Evolutionary conservation across 139 green algal species (phyloP).

Genomic region (Chlorella vulgaris): DNA sequence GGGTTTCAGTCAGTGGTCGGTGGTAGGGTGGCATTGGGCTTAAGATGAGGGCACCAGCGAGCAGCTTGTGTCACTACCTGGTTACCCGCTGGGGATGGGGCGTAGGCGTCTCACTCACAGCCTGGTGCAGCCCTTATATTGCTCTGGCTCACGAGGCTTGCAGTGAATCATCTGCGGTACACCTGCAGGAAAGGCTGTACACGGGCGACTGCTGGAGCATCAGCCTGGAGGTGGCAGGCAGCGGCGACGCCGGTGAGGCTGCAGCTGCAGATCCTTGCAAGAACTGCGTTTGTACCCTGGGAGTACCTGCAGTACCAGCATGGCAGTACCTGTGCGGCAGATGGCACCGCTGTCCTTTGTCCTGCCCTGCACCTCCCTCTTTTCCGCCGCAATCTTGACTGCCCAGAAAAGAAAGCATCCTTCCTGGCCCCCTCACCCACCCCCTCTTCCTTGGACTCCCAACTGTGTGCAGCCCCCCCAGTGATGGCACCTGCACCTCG

Average conservation of each 20-base stretch:
- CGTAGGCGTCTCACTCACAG: no score
- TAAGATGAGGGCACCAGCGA: neutral
- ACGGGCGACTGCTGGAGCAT: slow-evolving; percentile 18
- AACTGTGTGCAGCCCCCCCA: neutral
- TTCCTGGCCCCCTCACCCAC: neutral
- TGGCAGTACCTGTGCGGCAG: no score
- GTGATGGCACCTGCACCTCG: neutral
- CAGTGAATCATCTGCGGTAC: neutral
- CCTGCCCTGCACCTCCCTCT: no score
- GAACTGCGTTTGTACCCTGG: neutral
- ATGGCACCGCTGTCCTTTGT: no score
- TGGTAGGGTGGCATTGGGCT: neutral
- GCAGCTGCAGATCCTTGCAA: neutral
- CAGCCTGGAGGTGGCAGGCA: neutral
- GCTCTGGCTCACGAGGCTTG: neutral
- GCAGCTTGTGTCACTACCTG: no score
- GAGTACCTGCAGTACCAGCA: no score
- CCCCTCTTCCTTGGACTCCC: neutral
- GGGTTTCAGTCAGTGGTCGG: no score
- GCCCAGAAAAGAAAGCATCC: no score
- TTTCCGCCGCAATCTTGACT: no score
- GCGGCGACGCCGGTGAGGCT: slow-evolving; percentile 2
- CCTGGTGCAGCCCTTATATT: neutral
- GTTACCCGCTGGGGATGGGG: no score
- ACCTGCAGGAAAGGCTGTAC: slow-evolving; percentile 16